Evolutionary conservation across 345 rosid species (phyloP).

Genomic region (Eucalyptus polybractea): DNA sequence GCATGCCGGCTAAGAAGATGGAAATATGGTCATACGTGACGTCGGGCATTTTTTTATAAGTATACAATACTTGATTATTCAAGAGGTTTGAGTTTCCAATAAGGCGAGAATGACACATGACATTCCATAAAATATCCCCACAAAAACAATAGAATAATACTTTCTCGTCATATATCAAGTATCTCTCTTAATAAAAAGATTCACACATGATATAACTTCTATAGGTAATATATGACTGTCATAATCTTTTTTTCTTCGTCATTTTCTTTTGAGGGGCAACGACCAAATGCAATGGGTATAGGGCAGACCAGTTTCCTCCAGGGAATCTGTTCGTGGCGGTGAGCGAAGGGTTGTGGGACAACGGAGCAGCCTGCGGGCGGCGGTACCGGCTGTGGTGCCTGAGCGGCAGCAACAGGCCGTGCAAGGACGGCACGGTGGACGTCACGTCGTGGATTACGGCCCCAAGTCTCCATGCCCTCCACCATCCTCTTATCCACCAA

Average conservation of each 20-base stretch:
- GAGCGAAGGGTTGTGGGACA: constrained; percentile 23
- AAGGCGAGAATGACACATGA: neutral
- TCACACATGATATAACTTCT: neutral
- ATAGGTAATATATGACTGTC: neutral
- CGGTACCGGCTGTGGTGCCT: constrained; percentile 15
- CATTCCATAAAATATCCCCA: neutral
- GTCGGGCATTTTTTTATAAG: neutral
- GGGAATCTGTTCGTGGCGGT: constrained; percentile 8
- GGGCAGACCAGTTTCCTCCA: constrained; percentile 10
- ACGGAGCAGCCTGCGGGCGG: constrained; percentile 22
- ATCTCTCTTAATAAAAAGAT: neutral
- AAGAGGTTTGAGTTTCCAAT: neutral
- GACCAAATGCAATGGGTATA: constrained; percentile 9
- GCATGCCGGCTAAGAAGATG: neutral
- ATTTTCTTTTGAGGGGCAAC: neutral
- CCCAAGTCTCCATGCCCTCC: constrained; percentile 12
- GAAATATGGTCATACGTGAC: neutral
- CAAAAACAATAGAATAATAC: neutral
- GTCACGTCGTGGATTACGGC: constrained; percentile 24
- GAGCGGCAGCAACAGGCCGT: constrained; percentile 11
- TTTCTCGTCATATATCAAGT: neutral
- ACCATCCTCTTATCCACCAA: constrained; percentile 12
- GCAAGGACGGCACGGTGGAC: constrained; percentile 8
- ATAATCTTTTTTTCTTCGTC: neutral
- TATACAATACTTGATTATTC: neutral